phyloP scores from a whole-genome alignment of 805 yeast genomes.

The Scheffersomyces coipomensis region DNA sequence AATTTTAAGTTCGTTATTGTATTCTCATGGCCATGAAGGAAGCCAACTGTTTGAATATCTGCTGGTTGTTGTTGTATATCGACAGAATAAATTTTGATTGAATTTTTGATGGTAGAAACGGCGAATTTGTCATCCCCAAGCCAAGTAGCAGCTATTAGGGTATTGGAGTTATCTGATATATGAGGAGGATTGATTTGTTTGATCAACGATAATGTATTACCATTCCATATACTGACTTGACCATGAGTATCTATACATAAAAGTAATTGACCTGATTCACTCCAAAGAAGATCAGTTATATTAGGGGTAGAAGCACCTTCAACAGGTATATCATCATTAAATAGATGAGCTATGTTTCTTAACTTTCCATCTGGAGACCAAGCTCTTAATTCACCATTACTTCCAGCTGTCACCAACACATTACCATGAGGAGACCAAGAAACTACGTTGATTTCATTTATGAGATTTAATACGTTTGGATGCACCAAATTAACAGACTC shows the following conservation, averaged over 20 bases:
- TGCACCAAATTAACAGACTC: constrained; percentile 30
- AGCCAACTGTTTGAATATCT: constrained; percentile 27
- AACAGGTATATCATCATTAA: constrained; percentile 6
- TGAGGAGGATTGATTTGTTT: constrained; percentile 21
- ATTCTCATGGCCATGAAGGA: constrained; percentile 59
- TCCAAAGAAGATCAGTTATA: constrained; percentile 62
- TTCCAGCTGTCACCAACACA: constrained; percentile 59
- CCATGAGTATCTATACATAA: constrained; percentile 54
- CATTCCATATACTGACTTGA: constrained; percentile 62
- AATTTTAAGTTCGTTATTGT: constrained; percentile 57
- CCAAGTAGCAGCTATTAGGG: constrained; percentile 64
- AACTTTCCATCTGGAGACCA: constrained; percentile 76
- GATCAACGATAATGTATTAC: constrained; percentile 35
- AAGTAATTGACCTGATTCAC: constrained; percentile 49
- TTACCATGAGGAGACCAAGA: constrained; percentile 72
- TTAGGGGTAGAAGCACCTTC: constrained; percentile 19
- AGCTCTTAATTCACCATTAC: constrained; percentile 71
- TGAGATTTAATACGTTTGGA: constrained; percentile 16
- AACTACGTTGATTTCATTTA: constrained; percentile 29
- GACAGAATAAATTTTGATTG: constrained; percentile 54
- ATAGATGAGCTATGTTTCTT: constrained; percentile 40
- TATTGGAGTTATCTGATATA: neutral
- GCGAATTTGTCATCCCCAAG: constrained; percentile 67
- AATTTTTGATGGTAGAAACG: constrained; percentile 57
- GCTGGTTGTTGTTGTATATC: constrained; percentile 5